phyloP scores from a whole-genome alignment of 106 monocot species.

The Allium cepa region DNA sequence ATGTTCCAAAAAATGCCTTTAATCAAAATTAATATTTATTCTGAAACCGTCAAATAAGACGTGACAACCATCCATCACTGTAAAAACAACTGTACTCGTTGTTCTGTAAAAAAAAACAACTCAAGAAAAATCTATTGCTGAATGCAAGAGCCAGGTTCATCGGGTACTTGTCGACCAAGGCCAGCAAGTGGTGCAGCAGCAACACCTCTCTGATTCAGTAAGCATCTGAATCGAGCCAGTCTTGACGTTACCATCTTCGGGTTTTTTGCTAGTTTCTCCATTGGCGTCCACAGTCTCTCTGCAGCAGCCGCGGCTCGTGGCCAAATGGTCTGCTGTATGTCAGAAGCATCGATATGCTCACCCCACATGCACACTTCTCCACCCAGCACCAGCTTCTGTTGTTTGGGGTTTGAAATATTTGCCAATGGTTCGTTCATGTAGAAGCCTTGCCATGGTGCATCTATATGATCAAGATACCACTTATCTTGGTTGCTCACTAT shows the following conservation, averaged over 20 bases:
- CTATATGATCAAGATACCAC: slow-evolving; percentile 94
- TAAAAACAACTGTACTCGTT: no score
- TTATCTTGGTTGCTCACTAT: slow-evolving; percentile 90
- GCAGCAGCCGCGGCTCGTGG: slow-evolving; percentile 97
- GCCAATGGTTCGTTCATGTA: slow-evolving; percentile 79
- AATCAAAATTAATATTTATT: no score
- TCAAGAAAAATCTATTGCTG: slow-evolving; percentile 28
- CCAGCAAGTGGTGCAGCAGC: slow-evolving; percentile 69
- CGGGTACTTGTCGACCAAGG: slow-evolving; percentile 42
- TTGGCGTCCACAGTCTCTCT: slow-evolving; percentile 80
- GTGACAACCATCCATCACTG: no score
- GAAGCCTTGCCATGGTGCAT: slow-evolving; percentile 67
- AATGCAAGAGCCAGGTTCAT: slow-evolving; percentile 58
- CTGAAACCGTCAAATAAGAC: no score
- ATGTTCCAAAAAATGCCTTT: no score
- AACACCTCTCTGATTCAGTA: slow-evolving; percentile 81
- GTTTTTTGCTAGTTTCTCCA: slow-evolving; percentile 50
- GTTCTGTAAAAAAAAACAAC: no score
- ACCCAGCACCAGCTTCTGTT: slow-evolving; percentile 71
- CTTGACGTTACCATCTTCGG: slow-evolving; percentile 41
- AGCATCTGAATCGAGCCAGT: slow-evolving; percentile 74
- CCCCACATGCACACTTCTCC: slow-evolving; percentile 99
- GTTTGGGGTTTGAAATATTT: slow-evolving; percentile 43
- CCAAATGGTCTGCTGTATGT: slow-evolving; percentile 94
- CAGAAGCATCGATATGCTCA: slow-evolving; percentile 69